Evolutionary conservation across 2,329 filamentous ascomycete genomes (phyloP).

Genomic region (Aspergillus quadrilineatus): DNA sequence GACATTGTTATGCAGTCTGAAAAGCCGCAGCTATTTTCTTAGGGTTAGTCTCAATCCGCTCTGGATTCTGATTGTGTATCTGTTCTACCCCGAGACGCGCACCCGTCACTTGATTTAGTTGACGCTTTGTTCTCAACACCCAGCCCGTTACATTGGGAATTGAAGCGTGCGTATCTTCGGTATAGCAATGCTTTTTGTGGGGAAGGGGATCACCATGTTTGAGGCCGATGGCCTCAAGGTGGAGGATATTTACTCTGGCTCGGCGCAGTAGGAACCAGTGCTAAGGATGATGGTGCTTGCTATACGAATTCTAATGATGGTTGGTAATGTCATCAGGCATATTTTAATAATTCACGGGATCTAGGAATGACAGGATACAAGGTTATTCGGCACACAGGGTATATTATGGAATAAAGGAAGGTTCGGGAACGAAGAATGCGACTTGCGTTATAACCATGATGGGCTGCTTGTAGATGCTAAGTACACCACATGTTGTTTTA

Average conservation of each 20-base stretch:
- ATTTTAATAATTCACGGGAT: too few relatives aligned
- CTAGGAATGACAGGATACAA: too few relatives aligned
- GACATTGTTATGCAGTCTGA: constrained; percentile 52
- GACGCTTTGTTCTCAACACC: constrained; percentile 51
- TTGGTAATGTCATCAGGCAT: too few relatives aligned
- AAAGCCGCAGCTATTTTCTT: constrained; percentile 52
- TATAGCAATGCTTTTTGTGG: constrained; percentile 30
- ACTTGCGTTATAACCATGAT: too few relatives aligned
- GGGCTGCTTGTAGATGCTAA: too few relatives aligned
- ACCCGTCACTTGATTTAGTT: constrained; percentile 53
- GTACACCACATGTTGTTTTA: too few relatives aligned
- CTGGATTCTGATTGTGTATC: constrained; percentile 52
- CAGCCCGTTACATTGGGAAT: constrained; percentile 47
- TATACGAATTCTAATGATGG: too few relatives aligned
- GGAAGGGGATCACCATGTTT: not conserved
- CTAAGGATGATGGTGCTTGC: too few relatives aligned
- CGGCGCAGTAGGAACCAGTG: too few relatives aligned
- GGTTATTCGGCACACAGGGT: too few relatives aligned
- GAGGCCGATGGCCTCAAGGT: not conserved
- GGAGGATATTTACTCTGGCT: not conserved
- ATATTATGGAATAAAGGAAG: too few relatives aligned
- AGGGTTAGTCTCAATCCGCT: constrained; percentile 54
- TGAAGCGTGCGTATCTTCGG: constrained; percentile 43
- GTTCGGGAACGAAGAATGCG: too few relatives aligned
- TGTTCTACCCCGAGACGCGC: constrained; percentile 57